A percentile compares a stretch with the other conserved stretches of the same genome.
Evolutionary conservation across 2,329 filamentous ascomycete species (phyloP).

Genomic region (Calonectria hongkongensis): DNA sequence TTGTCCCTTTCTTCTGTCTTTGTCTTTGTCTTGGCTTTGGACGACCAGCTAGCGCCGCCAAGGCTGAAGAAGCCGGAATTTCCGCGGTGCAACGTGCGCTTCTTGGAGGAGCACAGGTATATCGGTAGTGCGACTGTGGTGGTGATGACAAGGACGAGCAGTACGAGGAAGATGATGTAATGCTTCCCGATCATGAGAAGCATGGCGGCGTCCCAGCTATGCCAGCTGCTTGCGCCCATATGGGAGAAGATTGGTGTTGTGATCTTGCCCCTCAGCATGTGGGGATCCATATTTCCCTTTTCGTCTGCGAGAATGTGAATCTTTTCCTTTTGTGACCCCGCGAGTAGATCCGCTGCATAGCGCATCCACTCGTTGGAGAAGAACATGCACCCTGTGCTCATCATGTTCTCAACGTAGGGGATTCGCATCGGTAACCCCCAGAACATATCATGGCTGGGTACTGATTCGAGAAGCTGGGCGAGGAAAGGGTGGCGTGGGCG

Average conservation of each 20-base stretch:
- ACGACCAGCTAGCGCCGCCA: not conserved
- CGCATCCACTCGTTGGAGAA: conserved; percentile 54
- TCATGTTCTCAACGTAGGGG: conserved; percentile 54
- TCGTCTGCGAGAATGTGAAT: not conserved
- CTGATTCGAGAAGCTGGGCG: conserved; percentile 42
- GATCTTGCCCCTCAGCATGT: conserved; percentile 52
- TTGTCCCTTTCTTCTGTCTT: not conserved
- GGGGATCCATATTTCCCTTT: conserved; percentile 47
- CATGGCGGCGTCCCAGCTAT: conserved; percentile 51
- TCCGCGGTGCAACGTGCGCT: not conserved
- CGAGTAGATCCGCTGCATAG: conserved; percentile 43
- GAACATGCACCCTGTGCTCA: conserved; percentile 54
- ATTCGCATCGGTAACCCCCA: conserved; percentile 53
- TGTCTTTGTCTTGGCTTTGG: conserved; percentile 5
- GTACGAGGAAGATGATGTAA: conserved; percentile 23
- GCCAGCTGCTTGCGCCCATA: conserved; percentile 53
- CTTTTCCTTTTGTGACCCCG: not conserved
- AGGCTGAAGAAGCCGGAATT: conserved; percentile 8
- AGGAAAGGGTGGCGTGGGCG: conserved; percentile 10
- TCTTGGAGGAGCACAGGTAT: not conserved
- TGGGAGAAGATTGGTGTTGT: conserved; percentile 51
- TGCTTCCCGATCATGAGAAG: conserved; percentile 49
- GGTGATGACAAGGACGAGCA: not conserved
- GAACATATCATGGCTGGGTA: conserved; percentile 49
- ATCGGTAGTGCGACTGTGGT: not conserved